Conservation (phyloP, 2,329 filamentous ascomycete species). For the Dissoconium aciculare region DNA sequence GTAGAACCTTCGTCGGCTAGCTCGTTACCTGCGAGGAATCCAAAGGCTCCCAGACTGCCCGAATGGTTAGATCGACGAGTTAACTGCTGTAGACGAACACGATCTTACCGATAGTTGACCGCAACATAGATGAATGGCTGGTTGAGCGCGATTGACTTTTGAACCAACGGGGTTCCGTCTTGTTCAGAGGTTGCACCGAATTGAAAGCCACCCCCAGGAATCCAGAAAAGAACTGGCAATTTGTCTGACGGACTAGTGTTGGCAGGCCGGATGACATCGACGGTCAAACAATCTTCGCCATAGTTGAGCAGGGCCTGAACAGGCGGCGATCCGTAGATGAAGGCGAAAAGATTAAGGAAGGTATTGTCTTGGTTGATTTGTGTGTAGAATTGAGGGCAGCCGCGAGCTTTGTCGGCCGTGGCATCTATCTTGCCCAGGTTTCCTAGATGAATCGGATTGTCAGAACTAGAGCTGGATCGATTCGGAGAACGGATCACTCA, state of each 20-base stretch:
- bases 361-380: slow-evolving; percentile 30
- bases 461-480: background rate
- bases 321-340: slow-evolving; percentile 26
- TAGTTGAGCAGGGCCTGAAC: slow-evolving; percentile 24
- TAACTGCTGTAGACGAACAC: background rate
- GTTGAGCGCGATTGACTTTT: slow-evolving; percentile 31
- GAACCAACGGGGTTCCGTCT: slow-evolving; percentile 27
- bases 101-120: slow-evolving; percentile 47
- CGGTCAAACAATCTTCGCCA: slow-evolving; percentile 28
- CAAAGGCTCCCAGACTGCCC: slow-evolving; percentile 21
- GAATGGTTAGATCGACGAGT: background rate
- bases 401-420: slow-evolving; percentile 11
- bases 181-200: slow-evolving; percentile 28
- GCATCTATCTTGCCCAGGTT: background rate
- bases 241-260: slow-evolving; percentile 25
- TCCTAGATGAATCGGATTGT: background rate
- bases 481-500: background rate
- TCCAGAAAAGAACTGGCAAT: slow-evolving; percentile 36
- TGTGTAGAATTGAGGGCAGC: slow-evolving; percentile 60
- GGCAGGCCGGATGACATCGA: slow-evolving; percentile 26
- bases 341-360: slow-evolving; percentile 25
- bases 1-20: slow-evolving; percentile 22
- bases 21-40: slow-evolving; percentile 23
- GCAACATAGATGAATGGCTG: slow-evolving; percentile 61
- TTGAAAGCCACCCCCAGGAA: slow-evolving; percentile 33